phyloP scores from a whole-genome alignment of 2,329 filamentous ascomycete genomes.

The Ophiostoma quercus region DNA sequence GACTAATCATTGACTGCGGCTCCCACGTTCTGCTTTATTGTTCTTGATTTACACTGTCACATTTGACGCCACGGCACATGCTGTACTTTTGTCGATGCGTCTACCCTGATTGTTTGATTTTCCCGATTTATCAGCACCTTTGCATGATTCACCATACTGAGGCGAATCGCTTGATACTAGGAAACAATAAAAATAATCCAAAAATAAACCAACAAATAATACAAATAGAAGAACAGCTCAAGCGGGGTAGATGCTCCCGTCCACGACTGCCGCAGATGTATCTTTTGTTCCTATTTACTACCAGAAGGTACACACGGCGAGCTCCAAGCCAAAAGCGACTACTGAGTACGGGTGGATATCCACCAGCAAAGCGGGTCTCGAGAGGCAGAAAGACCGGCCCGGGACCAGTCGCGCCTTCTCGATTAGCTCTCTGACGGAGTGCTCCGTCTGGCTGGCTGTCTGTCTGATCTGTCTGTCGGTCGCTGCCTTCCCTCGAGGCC shows the following conservation, averaged over 20 bases:
- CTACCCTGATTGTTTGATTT: too few relatives aligned
- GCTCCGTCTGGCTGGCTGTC: too few relatives aligned
- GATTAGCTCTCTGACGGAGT: not conserved
- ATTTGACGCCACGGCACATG: too few relatives aligned
- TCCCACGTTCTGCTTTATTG: too few relatives aligned
- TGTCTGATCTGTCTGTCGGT: not conserved
- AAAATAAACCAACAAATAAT: not conserved
- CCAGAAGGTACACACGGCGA: not conserved
- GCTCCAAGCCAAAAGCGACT: not conserved
- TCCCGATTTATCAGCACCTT: too few relatives aligned
- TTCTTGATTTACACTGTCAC: too few relatives aligned
- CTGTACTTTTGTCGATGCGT: too few relatives aligned
- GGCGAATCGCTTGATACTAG: too few relatives aligned
- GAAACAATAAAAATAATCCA: not conserved
- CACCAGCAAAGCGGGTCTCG: not conserved
- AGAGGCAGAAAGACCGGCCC: constrained; percentile 3
- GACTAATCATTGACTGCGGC: too few relatives aligned
- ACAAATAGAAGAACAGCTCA: not conserved
- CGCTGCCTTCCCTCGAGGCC: not conserved
- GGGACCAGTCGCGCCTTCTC: constrained; percentile 1
- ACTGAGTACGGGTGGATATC: not conserved
- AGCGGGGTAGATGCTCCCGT: not conserved
- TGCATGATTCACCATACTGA: too few relatives aligned
- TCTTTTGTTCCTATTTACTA: not conserved
- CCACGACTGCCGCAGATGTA: not conserved